Evolutionary conservation across 1,284 basidiomycete genomes (phyloP).

Genomic region (Sanghuangporus weigelae): DNA sequence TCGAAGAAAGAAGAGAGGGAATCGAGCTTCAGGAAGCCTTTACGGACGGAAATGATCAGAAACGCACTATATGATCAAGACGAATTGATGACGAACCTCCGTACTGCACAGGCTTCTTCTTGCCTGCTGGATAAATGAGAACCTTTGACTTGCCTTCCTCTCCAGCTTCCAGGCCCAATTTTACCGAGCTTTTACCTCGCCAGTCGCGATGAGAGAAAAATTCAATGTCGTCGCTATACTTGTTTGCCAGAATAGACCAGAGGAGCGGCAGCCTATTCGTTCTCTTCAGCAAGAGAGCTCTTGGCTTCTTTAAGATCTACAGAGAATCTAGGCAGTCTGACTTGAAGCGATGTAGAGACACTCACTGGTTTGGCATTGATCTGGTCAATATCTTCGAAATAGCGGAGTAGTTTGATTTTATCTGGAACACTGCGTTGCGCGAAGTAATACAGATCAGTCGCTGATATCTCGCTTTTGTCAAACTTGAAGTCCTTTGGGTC

Average conservation of each 20-base stretch:
- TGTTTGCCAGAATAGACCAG: constrained; percentile 82
- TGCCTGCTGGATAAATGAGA: constrained; percentile 57
- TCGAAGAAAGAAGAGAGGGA: constrained; percentile 64
- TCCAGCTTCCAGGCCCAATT: constrained; percentile 49
- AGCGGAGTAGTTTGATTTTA: constrained; percentile 57
- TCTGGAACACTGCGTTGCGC: constrained; percentile 74
- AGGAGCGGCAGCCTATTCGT: constrained; percentile 76
- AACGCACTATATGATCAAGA: neutral
- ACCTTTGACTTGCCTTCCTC: constrained; percentile 58
- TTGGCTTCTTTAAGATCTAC: constrained; percentile 51
- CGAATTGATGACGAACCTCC: constrained; percentile 40
- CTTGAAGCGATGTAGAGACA: neutral
- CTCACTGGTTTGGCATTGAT: constrained; percentile 44
- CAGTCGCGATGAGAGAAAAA: constrained; percentile 70
- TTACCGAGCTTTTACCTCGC: constrained; percentile 49
- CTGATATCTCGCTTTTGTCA: constrained; percentile 65
- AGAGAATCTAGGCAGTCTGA: neutral
- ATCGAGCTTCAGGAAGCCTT: constrained; percentile 61
- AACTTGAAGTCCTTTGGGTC: constrained; percentile 70
- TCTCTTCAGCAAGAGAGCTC: constrained; percentile 71
- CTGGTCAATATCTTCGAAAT: constrained; percentile 58
- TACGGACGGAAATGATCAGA: neutral
- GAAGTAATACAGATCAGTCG: constrained; percentile 72
- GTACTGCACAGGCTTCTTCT: constrained; percentile 48
- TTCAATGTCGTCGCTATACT: constrained; percentile 59